Percentiles rank a stretch among this genome's conserved stretches.
These are phyloP conservation scores for Epichloe uncinata DNA, from an alignment of 2,329 filamentous ascomycete genomes.

Conservation along the genomic window DNA sequence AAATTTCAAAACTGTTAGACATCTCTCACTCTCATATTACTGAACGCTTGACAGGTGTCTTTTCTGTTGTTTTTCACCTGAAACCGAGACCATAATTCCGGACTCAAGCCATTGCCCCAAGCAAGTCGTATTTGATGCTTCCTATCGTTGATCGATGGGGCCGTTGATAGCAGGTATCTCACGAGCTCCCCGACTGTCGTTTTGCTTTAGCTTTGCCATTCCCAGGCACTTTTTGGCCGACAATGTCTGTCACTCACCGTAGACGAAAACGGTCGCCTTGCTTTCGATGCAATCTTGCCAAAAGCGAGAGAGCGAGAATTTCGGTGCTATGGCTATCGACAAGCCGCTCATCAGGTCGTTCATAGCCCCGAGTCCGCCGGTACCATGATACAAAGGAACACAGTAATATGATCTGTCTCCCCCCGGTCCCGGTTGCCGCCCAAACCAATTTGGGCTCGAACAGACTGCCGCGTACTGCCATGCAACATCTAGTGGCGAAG, in stretches of 20 bases:
- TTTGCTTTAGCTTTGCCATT: background rate
- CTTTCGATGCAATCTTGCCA: conserved; percentile 7
- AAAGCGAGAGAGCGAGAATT: conserved; percentile 5
- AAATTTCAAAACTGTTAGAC: background rate
- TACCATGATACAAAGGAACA: conserved; percentile 6
- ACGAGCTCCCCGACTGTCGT: conserved; percentile 5
- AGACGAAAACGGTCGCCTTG: conserved; percentile 4
- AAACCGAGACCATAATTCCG: conserved; percentile 4
- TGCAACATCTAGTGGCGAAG: background rate
- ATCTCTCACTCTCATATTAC: background rate
- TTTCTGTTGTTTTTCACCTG: background rate
- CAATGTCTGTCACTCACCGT: conserved; percentile 1
- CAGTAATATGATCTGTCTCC: conserved; percentile 4
- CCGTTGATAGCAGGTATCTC: conserved; percentile 3
- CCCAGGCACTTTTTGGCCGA: background rate
- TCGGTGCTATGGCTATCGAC: conserved; percentile 4
- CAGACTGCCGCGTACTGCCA: background rate
- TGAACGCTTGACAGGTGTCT: background rate
- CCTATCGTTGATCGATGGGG: conserved; percentile 2
- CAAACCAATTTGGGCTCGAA: background rate
- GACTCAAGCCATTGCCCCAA: conserved; percentile 6
- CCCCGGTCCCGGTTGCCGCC: conserved; percentile 1
- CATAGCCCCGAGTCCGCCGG: conserved; percentile 1
- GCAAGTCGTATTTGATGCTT: conserved; percentile 3
- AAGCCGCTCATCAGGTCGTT: conserved; percentile 4